Evolutionary conservation across 805 yeast genomes (phyloP).

Genomic region (Saccharomyces paradoxus): DNA sequence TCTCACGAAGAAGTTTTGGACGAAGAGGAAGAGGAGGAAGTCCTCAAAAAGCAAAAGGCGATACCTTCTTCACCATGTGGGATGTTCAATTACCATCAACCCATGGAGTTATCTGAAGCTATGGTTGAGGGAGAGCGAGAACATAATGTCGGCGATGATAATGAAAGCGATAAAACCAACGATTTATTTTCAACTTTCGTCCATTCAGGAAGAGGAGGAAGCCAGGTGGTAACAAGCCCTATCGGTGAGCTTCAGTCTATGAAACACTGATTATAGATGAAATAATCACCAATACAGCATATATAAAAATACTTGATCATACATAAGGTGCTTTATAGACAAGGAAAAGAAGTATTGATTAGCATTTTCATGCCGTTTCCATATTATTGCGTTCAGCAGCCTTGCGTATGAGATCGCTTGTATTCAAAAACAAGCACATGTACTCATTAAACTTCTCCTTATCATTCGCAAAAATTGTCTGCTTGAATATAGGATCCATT

Average conservation of each 20-base stretch:
- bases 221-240: background rate
- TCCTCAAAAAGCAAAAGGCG: constrained; percentile 18
- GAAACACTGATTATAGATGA: background rate
- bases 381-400: background rate
- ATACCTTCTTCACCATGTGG: constrained; percentile 30
- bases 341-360: background rate
- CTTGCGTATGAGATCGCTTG: background rate
- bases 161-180: constrained; percentile 10
- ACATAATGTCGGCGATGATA: constrained; percentile 4
- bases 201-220: constrained; percentile 4
- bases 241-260: background rate
- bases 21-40: constrained; percentile 10
- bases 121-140: constrained; percentile 5
- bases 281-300: background rate
- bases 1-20: background rate
- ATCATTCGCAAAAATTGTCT: background rate
- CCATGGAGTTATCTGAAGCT: constrained; percentile 3
- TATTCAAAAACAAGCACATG: background rate
- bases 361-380: background rate
- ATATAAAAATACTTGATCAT: background rate
- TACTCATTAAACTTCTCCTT: background rate
- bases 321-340: background rate
- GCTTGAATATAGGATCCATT: background rate
- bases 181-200: constrained; percentile 22
- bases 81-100: constrained; percentile 21